phyloP scores from a whole-genome alignment of 2,329 filamentous ascomycete species.

The Fusarium sp. region DNA sequence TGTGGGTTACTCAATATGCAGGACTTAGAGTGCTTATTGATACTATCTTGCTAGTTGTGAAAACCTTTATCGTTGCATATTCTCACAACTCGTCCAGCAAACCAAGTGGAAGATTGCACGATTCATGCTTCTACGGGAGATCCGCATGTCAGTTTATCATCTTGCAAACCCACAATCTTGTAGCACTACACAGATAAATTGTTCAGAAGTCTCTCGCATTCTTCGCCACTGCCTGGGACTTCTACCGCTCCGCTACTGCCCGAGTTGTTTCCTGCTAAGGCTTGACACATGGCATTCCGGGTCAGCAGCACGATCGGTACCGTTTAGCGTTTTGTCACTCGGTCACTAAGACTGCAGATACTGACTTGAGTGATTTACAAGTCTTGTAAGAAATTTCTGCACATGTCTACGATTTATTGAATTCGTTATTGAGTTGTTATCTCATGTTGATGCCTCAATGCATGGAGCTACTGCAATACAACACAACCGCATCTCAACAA shows the following conservation, averaged over 20 bases:
- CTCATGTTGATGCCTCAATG: background rate
- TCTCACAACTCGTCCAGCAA: background rate
- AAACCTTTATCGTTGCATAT: background rate
- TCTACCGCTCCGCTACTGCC: slow-evolving; percentile 9
- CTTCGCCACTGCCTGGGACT: slow-evolving; percentile 14
- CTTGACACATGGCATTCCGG: slow-evolving; percentile 1
- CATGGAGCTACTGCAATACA: background rate
- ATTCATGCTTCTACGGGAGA: slow-evolving; percentile 13
- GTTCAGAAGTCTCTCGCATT: background rate
- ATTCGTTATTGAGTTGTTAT: background rate
- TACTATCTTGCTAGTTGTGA: background rate
- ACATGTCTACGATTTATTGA: too few species aligned
- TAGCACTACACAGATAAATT: background rate
- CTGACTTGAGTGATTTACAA: slow-evolving; percentile 27
- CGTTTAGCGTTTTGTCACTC: slow-evolving; percentile 11
- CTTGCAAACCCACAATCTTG: background rate
- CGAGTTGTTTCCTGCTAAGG: slow-evolving; percentile 7
- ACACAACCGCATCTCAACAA: background rate
- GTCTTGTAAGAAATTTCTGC: background rate
- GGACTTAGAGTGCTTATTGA: background rate
- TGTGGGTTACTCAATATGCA: background rate
- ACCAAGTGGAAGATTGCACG: background rate
- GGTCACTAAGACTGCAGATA: background rate
- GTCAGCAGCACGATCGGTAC: slow-evolving; percentile 10
- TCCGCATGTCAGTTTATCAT: background rate